Evolutionary conservation across 176 grass and related monocot genomes (phyloP).

Genomic region (Rhynchospora tenuis): DNA sequence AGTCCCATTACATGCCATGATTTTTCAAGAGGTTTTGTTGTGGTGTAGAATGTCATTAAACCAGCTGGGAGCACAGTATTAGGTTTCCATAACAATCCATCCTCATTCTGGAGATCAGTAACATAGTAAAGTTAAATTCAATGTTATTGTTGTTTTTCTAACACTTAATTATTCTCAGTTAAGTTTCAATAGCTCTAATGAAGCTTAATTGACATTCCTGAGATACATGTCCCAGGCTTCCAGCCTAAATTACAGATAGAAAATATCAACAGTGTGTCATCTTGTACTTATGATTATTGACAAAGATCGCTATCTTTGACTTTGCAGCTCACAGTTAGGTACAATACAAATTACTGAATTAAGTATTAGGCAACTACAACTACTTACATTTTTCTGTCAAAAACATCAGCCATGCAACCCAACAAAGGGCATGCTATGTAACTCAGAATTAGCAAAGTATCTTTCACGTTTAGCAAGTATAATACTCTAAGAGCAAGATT

Average conservation of each 20-base stretch:
- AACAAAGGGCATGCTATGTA: neutral
- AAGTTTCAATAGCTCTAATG: constrained; percentile 39
- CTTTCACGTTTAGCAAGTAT: neutral
- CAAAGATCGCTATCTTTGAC: neutral
- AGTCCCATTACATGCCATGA: constrained; percentile 96
- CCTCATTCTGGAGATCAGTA: constrained; percentile 54
- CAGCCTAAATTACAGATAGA: constrained; percentile 42
- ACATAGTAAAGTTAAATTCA: neutral
- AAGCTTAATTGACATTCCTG: constrained; percentile 30
- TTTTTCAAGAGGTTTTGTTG: constrained; percentile 78
- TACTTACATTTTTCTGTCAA: neutral
- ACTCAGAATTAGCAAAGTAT: neutral
- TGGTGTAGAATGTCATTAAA: constrained; percentile 79
- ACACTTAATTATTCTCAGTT: neutral
- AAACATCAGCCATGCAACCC: neutral
- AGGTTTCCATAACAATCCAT: constrained; percentile 66
- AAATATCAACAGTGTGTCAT: constrained; percentile 31
- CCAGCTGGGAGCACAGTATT: constrained; percentile 63
- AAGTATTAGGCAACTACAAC: neutral
- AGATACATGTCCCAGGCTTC: constrained; percentile 38
- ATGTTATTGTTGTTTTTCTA: neutral
- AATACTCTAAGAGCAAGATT: neutral
- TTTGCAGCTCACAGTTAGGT: neutral
- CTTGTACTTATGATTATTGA: neutral
- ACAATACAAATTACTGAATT: neutral